phyloP scores from a whole-genome alignment of 805 yeast genomes.

The Danielozyma ontarioensis region DNA sequence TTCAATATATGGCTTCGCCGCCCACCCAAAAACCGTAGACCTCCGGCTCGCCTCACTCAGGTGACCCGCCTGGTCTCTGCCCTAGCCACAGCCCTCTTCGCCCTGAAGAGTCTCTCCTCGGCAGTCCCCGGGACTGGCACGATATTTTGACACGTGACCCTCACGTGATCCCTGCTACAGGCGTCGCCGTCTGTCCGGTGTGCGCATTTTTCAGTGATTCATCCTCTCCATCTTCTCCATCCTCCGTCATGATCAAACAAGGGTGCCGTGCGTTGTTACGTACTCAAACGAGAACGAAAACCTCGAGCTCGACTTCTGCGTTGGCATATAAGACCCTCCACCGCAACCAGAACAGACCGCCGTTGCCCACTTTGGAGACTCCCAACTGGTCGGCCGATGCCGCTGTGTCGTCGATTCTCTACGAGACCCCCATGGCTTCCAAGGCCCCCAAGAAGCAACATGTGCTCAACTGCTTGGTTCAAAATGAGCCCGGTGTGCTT shows the following conservation, averaged over 20 bases:
- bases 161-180: too few species aligned
- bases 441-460: constrained; percentile 70
- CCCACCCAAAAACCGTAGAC: too few species aligned
- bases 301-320: constrained; percentile 80
- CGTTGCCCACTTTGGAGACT: constrained; percentile 87
- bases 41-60: too few species aligned
- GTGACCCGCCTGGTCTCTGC: too few species aligned
- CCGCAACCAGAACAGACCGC: constrained; percentile 80
- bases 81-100: too few species aligned
- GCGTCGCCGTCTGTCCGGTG: too few species aligned
- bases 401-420: constrained; percentile 91
- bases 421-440: constrained; percentile 77
- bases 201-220: neutral
- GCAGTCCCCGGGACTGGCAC: too few species aligned
- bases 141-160: too few species aligned
- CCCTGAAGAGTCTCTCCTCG: too few species aligned
- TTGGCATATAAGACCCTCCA: constrained; percentile 90
- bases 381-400: constrained; percentile 96
- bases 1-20: too few species aligned
- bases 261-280: neutral
- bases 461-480: constrained; percentile 93
- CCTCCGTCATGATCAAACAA: neutral
- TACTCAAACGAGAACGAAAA: constrained; percentile 11
- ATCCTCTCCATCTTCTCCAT: neutral
- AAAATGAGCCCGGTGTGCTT: constrained; percentile 97